Percentiles rank a stretch among this genome's conserved stretches.
phyloP scores from a whole-genome alignment of 1,284 basidiomycete genomes.

The Cutaneotrichosporon dermatis region DNA sequence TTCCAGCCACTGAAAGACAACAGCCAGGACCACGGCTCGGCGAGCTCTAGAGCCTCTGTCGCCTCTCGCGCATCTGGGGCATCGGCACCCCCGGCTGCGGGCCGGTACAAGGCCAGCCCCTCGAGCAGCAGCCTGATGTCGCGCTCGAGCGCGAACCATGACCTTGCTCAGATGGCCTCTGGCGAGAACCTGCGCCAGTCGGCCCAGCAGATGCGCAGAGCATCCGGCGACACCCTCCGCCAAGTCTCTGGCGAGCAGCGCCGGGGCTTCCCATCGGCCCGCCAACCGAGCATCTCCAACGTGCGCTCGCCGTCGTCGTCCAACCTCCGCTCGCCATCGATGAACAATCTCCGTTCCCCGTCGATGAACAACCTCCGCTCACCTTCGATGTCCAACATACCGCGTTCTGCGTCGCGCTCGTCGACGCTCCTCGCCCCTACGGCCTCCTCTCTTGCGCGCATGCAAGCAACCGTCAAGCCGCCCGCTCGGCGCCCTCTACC shows the following conservation, averaged over 20 bases:
- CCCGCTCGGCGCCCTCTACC: constrained; percentile 16
- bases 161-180: constrained; percentile 5
- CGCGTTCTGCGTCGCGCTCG: not conserved
- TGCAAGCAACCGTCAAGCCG: constrained; percentile 44
- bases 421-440: constrained; percentile 38
- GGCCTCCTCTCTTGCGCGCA: constrained; percentile 38
- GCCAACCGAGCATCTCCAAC: not conserved
- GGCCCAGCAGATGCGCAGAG: no score
- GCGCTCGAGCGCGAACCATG: constrained; percentile 1
- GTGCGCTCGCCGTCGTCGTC: not conserved
- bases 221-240: no score
- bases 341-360: no score
- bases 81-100: not conserved
- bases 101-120: not conserved
- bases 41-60: not conserved
- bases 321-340: not conserved
- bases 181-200: not conserved
- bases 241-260: no score
- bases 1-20: constrained; percentile 17
- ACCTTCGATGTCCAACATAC: no score
- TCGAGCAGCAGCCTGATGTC: constrained; percentile 2
- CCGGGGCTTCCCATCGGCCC: not conserved
- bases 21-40: not conserved
- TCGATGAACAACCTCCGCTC: no score
- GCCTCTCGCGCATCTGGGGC: not conserved